Percentiles rank a stretch among this genome's conserved stretches.
Evolutionary conservation across 2,329 filamentous ascomycete species (phyloP).

Genomic region (Cercospora sp.): DNA sequence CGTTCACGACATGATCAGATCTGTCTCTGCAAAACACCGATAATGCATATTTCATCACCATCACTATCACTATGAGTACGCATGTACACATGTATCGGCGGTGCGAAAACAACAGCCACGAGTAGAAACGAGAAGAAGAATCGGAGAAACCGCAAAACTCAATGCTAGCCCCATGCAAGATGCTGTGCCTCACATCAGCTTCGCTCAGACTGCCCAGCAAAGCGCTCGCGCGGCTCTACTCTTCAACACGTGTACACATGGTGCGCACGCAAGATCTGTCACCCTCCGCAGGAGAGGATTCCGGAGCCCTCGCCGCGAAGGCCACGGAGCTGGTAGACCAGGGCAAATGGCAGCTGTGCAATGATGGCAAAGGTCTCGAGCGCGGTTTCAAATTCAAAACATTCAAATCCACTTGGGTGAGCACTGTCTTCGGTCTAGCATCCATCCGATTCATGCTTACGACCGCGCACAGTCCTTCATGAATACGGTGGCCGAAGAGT

Average conservation of each 20-base stretch:
- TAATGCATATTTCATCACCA: not conserved
- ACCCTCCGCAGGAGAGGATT: constrained; percentile 28
- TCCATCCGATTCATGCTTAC: not conserved
- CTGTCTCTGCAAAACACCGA: not conserved
- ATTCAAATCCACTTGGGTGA: constrained; percentile 43
- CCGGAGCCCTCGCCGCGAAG: constrained; percentile 22
- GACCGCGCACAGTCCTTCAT: constrained; percentile 63
- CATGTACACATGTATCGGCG: not conserved
- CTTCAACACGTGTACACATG: constrained; percentile 16
- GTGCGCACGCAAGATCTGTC: constrained; percentile 21
- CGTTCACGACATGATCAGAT: not conserved
- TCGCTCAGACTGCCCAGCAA: not conserved
- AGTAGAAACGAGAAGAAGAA: not conserved
- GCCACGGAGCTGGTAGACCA: constrained; percentile 31
- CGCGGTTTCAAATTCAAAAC: constrained; percentile 42
- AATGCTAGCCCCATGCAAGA: constrained; percentile 5
- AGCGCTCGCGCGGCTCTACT: constrained; percentile 8
- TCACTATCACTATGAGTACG: not conserved
- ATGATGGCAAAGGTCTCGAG: constrained; percentile 38
- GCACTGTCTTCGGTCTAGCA: constrained; percentile 3
- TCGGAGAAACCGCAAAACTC: constrained; percentile 2
- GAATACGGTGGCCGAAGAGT: constrained; percentile 68
- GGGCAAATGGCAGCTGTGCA: constrained; percentile 38
- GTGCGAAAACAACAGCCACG: not conserved
- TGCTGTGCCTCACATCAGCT: constrained; percentile 6